Base-by-base conservation (phyloP, 306 rosid genomes). In the Macrotyloma uniflorum region DNA sequence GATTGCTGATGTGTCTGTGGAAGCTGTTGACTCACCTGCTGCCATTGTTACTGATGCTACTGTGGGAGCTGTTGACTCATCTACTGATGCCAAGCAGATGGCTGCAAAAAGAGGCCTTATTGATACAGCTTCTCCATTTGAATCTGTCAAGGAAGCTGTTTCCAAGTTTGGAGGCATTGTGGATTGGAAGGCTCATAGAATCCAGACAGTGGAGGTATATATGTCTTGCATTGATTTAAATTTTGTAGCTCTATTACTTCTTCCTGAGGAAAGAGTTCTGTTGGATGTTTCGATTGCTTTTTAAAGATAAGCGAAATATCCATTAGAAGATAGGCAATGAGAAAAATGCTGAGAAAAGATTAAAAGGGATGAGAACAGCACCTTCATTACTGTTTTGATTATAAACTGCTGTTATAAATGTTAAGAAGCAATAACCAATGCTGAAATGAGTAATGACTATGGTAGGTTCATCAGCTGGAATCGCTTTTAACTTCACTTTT, bases 141-240 rank as follows among this genome's bases (percentile, higher is more conserved):
- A 96, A 85, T 96, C 99, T 64, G 99, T 96, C 69, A 93, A 96
- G 79, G 92, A 93, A 83, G 99, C 97, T 66, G 99, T 96, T 81
- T 91, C 99, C 54, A 93, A 91, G 80, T 93, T 90, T 75, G 99
- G 99, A 81, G 99, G 98, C 74, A 96, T 93, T 75, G 96, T 93
- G 42, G 97, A 96, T 68, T 96, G 99, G 99, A 96, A 96, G 83
- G 98, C 99, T 72, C 99, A 96, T 82, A 86, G 84, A 83, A 80
- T 84, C 73, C 91, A 86, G 54, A 88, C 98, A 4, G 93, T 91
- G 36, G 97, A 93, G 97, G 99, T 96, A 90, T 70, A 70, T 30
- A 63, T 79, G 8, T 67, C 67, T 35, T 74, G 20, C 38, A 24
- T 45, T 42, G 55, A 2, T 18, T 20, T 67, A 64, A 24, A 20